phyloP scores from a whole-genome alignment of 2,329 filamentous ascomycete genomes.

The Endoconidiophora laricicola region DNA sequence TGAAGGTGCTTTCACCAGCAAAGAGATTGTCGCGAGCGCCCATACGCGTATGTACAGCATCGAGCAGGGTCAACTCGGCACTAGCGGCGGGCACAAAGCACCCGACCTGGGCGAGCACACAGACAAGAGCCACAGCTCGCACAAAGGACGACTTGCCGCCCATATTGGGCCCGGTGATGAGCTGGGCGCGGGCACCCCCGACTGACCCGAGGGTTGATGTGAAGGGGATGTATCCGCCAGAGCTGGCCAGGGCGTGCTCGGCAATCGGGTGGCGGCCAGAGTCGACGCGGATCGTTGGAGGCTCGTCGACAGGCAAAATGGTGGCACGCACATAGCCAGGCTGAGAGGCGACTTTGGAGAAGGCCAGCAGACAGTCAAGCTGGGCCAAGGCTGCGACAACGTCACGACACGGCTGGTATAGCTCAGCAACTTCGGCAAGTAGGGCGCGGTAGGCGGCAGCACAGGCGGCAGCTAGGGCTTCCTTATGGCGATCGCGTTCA shows the following conservation, averaged over 20 bases:
- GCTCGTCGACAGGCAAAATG: conserved; percentile 42
- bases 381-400: conserved; percentile 72
- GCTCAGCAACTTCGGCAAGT: conserved; percentile 55
- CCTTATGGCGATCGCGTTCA: conserved; percentile 87
- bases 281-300: conserved; percentile 51
- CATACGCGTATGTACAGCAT: conserved; percentile 90
- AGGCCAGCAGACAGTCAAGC: conserved; percentile 76
- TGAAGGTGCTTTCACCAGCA: conserved; percentile 87
- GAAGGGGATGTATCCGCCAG: conserved; percentile 70
- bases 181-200: conserved; percentile 57
- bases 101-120: conserved; percentile 87
- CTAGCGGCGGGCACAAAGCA: conserved; percentile 76
- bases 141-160: conserved; percentile 98
- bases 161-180: conserved; percentile 97
- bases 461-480: conserved; percentile 80
- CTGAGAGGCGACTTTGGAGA: conserved; percentile 67
- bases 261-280: conserved; percentile 88
- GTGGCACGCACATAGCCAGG: conserved; percentile 75
- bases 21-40: conserved; percentile 94
- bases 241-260: conserved; percentile 66
- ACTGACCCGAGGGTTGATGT: conserved; percentile 43
- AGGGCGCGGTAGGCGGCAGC: conserved; percentile 64
- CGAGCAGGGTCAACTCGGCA: conserved; percentile 62
- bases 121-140: conserved; percentile 75
- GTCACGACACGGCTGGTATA: conserved; percentile 81